Percentiles rank a stretch among this genome's conserved stretches.
phyloP scores from a whole-genome alignment of 169 alveolate genomes.

The Theileria orientalis region DNA sequence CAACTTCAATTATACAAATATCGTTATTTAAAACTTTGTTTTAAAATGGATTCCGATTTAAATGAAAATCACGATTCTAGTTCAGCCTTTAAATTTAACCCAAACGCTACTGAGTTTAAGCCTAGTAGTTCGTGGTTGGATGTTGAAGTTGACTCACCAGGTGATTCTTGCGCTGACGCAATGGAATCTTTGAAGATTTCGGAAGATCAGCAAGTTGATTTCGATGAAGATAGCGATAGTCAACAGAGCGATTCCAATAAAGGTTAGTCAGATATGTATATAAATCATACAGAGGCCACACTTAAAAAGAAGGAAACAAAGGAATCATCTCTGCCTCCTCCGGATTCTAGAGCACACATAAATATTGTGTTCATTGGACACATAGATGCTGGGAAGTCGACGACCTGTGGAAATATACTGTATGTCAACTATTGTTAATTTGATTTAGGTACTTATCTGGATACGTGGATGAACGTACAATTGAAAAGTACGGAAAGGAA shows the following conservation, averaged over 20 bases:
- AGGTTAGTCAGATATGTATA: slow-evolving; percentile 9
- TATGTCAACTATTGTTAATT: slow-evolving; percentile 51
- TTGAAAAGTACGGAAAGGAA: slow-evolving; percentile 96
- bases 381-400: slow-evolving; percentile 99
- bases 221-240: slow-evolving; percentile 23
- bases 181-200: slow-evolving; percentile 50
- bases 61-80: background rate
- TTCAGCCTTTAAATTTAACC: slow-evolving; percentile 50
- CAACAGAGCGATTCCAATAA: slow-evolving; percentile 6
- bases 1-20: too few species aligned
- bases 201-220: slow-evolving; percentile 35
- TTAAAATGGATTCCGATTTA: background rate
- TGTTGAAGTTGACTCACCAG: background rate
- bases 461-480: slow-evolving; percentile 93
- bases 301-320: slow-evolving; percentile 17
- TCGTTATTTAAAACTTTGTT: background rate
- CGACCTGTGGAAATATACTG: slow-evolving; percentile 96
- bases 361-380: slow-evolving; percentile 99
- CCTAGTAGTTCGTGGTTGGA: slow-evolving; percentile 53
- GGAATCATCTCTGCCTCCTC: slow-evolving; percentile 60
- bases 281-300: background rate
- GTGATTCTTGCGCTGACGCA: background rate
- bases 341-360: slow-evolving; percentile 87
- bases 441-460: slow-evolving; percentile 76
- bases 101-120: slow-evolving; percentile 51